These are phyloP conservation scores for Coccinonectria pachysandricola DNA, from an alignment of 2,329 filamentous ascomycete species.

Conservation along the genomic window DNA sequence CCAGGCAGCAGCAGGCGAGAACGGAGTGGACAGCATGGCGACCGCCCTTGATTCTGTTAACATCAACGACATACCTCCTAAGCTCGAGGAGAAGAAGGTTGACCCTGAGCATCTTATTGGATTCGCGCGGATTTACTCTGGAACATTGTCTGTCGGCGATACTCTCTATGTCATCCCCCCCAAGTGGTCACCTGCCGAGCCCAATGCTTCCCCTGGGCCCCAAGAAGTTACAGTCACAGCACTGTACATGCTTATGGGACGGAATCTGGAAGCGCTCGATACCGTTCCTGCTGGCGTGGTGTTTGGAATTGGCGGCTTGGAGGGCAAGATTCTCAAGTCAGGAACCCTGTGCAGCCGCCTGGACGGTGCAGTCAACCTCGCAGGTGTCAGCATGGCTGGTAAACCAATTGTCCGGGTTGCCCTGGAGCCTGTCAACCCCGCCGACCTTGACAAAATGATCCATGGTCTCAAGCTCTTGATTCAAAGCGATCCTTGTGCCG, in stretches of 20 bases:
- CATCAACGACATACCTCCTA: conserved; percentile 41
- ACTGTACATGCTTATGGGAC: conserved; percentile 92
- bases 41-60: conserved; percentile 51
- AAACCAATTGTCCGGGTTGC: conserved; percentile 93
- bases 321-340: conserved; percentile 89
- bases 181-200: conserved; percentile 78
- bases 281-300: conserved; percentile 89
- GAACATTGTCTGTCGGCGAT: conserved; percentile 80
- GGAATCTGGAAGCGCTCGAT: conserved; percentile 70
- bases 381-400: conserved; percentile 67
- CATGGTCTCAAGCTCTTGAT: conserved; percentile 76
- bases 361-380: conserved; percentile 80
- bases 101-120: conserved; percentile 87
- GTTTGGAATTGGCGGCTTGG: conserved; percentile 87
- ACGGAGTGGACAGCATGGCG: conserved; percentile 45
- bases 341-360: conserved; percentile 85
- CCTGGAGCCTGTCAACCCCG: conserved; percentile 84
- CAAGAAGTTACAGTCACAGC: conserved; percentile 77
- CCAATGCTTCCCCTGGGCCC: conserved; percentile 61
- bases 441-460: conserved; percentile 92
- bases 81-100: conserved; percentile 44
- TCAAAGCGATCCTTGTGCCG: conserved; percentile 88
- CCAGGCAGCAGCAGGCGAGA: conserved; percentile 46
- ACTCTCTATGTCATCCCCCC: conserved; percentile 83
- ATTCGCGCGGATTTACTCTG: conserved; percentile 89